Conservation (phyloP, 2,329 filamentous ascomycete genomes). For the Thielaviopsis punctulata region DNA sequence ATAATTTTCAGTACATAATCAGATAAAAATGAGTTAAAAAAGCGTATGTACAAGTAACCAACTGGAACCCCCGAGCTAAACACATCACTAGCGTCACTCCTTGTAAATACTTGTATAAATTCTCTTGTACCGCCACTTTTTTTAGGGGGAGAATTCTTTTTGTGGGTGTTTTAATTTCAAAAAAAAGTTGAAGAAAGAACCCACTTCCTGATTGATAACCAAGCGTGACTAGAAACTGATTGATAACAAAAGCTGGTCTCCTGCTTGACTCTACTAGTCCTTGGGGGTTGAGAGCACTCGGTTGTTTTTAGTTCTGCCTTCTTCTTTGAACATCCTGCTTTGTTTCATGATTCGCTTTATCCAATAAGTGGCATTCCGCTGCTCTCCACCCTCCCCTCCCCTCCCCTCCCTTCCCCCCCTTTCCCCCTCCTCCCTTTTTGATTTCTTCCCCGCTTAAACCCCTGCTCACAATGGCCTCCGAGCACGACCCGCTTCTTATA, state of each 20-base stretch:
- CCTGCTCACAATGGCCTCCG: not conserved
- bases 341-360: too few relatives aligned
- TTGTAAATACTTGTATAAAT: not conserved
- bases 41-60: too few relatives aligned
- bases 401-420: not conserved
- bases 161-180: too few relatives aligned
- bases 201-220: too few relatives aligned
- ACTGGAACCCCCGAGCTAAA: not conserved
- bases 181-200: not conserved
- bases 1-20: not conserved
- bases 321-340: too few relatives aligned
- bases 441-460: not conserved
- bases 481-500: not conserved
- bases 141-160: not conserved
- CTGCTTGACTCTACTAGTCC: too few relatives aligned
- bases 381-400: not conserved
- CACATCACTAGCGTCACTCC: not conserved
- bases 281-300: too few relatives aligned
- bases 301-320: too few relatives aligned
- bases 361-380: too few relatives aligned
- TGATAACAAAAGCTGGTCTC: too few relatives aligned
- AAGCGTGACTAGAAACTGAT: too few relatives aligned
- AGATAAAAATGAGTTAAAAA: too few relatives aligned
- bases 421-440: not conserved
- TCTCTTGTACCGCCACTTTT: not conserved